Evolutionary conservation across 495 filamentous ascomycete species (phyloP), one percentile per base, ranked within the genome.

Genomic region (Aspergillus campestris): DNA sequence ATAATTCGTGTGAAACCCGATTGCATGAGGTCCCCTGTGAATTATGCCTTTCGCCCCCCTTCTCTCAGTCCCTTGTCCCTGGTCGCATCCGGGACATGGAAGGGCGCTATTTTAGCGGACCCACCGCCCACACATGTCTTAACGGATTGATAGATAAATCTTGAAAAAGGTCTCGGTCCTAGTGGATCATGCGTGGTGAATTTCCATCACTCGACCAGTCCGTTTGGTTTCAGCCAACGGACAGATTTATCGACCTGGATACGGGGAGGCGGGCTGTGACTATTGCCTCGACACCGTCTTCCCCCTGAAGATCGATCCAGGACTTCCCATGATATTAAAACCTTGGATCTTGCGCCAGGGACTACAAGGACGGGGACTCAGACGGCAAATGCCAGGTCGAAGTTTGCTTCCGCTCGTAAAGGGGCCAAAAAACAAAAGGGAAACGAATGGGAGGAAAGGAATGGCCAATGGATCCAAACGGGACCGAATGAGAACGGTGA

Each of bases 121-220:
- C 45, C 36, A 48, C 45, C 24, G 33, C 24, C 32, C 40, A 24
- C 18, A 24, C 18, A 24, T 24, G 18, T 24, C 18, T 40, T 48
- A 40, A 38, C 44, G 48, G 50, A 45, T 45, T 42, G 50, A 52
- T 52, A 45, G 40, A 48, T 49, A 49, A 45, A 52, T 48, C 38
- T 27, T 33, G 33, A 32, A 45, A 33, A 38, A 30, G 45, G 30
- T 39, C 36, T 32, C 28, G 47, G 36, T 35, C 31, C 30, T 15
- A 35, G 45, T 45, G 44, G 38, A 51, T 43, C 37, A 42, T 13
- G 11, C 38, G 34, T 31, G 40, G 39, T 36, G 44, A 34, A 31
- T 28, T 39, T 38, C 32, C 27, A 31, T 15, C 32, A n/a, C 9
- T 18, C 10, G 27, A 29, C 15, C 39, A 12, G 27, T 30, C 39